Conservation (phyloP, 1,284 basidiomycete species). For the Coniferiporia weirii region DNA sequence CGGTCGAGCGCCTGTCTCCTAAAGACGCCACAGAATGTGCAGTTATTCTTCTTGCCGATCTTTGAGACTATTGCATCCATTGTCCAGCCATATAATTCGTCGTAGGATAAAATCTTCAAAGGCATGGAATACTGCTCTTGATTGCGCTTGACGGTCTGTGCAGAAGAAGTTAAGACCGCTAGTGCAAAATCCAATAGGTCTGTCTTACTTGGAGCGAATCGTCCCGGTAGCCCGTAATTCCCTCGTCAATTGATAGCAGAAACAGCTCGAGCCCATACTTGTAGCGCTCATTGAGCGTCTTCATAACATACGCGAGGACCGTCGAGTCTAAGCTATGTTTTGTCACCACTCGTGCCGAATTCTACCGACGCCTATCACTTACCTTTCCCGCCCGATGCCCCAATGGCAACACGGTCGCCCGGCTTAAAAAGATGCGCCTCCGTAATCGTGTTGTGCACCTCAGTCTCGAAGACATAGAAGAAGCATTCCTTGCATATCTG, state of each 20-base stretch:
- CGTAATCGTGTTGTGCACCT: constrained; percentile 94
- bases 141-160: constrained; percentile 94
- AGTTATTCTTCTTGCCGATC: constrained; percentile 97
- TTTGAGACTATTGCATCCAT: constrained; percentile 96
- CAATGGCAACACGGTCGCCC: constrained; percentile 96
- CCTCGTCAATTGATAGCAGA: constrained; percentile 96
- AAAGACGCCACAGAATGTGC: constrained; percentile 99
- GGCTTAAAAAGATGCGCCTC: constrained; percentile 77
- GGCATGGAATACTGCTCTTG: constrained; percentile 94
- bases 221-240: constrained; percentile 97
- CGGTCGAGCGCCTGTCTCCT: constrained; percentile 93
- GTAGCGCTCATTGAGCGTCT: constrained; percentile 90
- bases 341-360: background rate
- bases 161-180: constrained; percentile 12
- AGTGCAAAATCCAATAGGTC: background rate
- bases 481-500: constrained; percentile 95
- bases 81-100: constrained; percentile 98
- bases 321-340: constrained; percentile 74
- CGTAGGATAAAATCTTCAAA: constrained; percentile 93
- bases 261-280: constrained; percentile 90
- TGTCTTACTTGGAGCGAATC: constrained; percentile 85
- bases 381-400: constrained; percentile 98
- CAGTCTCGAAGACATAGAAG: constrained; percentile 96
- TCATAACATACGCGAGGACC: constrained; percentile 96
- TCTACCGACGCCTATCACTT: constrained; percentile 7